Conservation (phyloP, 1,284 basidiomycete genomes). For the Cryptococcus sp. region DNA sequence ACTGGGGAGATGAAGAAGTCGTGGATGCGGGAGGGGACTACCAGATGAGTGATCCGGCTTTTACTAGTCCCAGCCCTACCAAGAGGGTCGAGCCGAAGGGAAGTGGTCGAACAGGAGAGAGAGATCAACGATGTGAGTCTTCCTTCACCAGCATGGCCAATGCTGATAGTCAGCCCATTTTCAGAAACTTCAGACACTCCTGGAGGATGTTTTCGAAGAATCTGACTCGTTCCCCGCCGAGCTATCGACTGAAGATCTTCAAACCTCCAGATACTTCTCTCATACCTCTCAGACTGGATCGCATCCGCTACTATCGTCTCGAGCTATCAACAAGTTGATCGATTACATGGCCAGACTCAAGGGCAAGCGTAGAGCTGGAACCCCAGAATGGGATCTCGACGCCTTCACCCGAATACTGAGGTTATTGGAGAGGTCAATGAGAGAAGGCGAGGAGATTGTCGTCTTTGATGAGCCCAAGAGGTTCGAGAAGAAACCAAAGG, state of each 20-base stretch:
- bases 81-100: slow-evolving; percentile 6
- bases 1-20: slow-evolving; percentile 27
- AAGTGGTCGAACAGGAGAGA: slow-evolving; percentile 57
- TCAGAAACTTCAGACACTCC: slow-evolving; percentile 64
- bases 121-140: slow-evolving; percentile 65
- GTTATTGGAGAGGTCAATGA: slow-evolving; percentile 69
- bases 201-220: slow-evolving; percentile 85
- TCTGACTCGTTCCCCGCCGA: slow-evolving; percentile 73
- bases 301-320: slow-evolving; percentile 59
- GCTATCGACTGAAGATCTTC: slow-evolving; percentile 55
- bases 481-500: slow-evolving; percentile 9
- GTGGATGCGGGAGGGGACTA: slow-evolving; percentile 32
- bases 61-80: slow-evolving; percentile 10
- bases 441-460: slow-evolving; percentile 64
- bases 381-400: slow-evolving; percentile 53
- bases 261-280: slow-evolving; percentile 59
- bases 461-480: slow-evolving; percentile 53
- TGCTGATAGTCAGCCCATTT: slow-evolving; percentile 55
- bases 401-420: slow-evolving; percentile 64
- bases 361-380: slow-evolving; percentile 7
- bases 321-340: slow-evolving; percentile 61
- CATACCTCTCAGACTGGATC: slow-evolving; percentile 56
- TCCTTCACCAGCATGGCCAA: slow-evolving; percentile 2
- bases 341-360: slow-evolving; percentile 28
- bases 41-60: slow-evolving; percentile 24